A percentile compares a stretch with the other conserved stretches of the same genome.
Evolutionary conservation across 768 basidiomycete genomes (phyloP).

Genomic region (Rhizopogon vinicolor): DNA sequence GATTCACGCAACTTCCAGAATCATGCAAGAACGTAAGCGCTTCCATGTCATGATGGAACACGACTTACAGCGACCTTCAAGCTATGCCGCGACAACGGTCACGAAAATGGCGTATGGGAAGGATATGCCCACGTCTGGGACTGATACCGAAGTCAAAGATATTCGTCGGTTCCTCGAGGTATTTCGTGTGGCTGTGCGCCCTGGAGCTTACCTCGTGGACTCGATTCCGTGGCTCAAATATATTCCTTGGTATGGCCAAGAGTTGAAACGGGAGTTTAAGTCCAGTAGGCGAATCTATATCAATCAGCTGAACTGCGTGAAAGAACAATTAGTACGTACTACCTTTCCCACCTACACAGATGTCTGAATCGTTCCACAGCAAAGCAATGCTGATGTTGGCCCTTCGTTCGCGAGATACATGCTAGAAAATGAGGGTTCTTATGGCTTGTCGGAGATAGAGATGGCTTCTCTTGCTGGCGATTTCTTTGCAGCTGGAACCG

Average conservation of each 20-base stretch:
- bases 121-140: neutral
- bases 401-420: conserved; percentile 46
- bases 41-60: conserved; percentile 12
- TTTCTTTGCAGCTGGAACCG: conserved; percentile 56
- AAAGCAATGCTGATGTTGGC: neutral
- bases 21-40: conserved; percentile 28
- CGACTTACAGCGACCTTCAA: conserved; percentile 8
- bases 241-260: conserved; percentile 55
- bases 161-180: conserved; percentile 15
- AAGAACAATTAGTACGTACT: conserved; percentile 32
- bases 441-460: conserved; percentile 44
- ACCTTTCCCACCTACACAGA: neutral
- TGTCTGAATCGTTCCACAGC: neutral
- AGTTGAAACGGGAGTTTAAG: conserved; percentile 45
- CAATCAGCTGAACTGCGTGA: conserved; percentile 38
- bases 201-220: conserved; percentile 30
- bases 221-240: conserved; percentile 32
- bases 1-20: conserved; percentile 18
- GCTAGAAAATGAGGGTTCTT: conserved; percentile 42
- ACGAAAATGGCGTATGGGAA: conserved; percentile 10
- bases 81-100: conserved; percentile 7
- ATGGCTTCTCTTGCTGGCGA: conserved; percentile 52
- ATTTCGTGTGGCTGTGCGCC: conserved; percentile 18
- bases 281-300: conserved; percentile 49
- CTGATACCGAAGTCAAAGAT: conserved; percentile 3